A percentile compares a stretch with the other conserved stretches of the same genome.
phyloP scores from a whole-genome alignment of 768 basidiomycete genomes.

The Suillus fuscotomentosus region DNA sequence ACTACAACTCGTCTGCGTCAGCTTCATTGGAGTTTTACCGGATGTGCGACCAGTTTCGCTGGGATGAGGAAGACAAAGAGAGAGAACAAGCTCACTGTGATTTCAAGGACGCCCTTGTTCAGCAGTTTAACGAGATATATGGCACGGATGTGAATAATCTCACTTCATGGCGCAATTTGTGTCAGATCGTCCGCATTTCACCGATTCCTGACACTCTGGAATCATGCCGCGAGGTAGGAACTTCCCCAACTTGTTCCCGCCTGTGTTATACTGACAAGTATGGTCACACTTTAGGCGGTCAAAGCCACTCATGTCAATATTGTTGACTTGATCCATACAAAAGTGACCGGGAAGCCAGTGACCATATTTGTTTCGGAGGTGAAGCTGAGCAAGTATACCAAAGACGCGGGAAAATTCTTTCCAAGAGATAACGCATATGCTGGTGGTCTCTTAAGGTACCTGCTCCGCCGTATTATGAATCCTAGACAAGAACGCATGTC shows the following conservation, averaged over 20 bases:
- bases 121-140: conserved; percentile 24
- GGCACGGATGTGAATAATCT: conserved; percentile 17
- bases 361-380: conserved; percentile 18
- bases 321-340: conserved; percentile 27
- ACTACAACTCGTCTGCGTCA: conserved; percentile 11
- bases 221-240: conserved; percentile 18
- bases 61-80: background rate
- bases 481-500: background rate
- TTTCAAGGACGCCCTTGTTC: conserved; percentile 21
- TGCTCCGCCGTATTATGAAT: conserved; percentile 24
- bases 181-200: conserved; percentile 13
- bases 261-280: background rate
- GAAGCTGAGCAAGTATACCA: conserved; percentile 24
- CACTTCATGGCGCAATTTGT: conserved; percentile 20
- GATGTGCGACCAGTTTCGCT: conserved; percentile 8
- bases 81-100: background rate
- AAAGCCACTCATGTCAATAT: conserved; percentile 30
- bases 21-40: conserved; percentile 21
- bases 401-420: conserved; percentile 16
- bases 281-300: conserved; percentile 14
- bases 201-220: conserved; percentile 15
- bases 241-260: background rate
- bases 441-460: conserved; percentile 29
- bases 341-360: conserved; percentile 14
- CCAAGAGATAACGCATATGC: conserved; percentile 25